phyloP scores from a whole-genome alignment of 352 stramenopile genomes.

The Globisporangium radiosum region DNA sequence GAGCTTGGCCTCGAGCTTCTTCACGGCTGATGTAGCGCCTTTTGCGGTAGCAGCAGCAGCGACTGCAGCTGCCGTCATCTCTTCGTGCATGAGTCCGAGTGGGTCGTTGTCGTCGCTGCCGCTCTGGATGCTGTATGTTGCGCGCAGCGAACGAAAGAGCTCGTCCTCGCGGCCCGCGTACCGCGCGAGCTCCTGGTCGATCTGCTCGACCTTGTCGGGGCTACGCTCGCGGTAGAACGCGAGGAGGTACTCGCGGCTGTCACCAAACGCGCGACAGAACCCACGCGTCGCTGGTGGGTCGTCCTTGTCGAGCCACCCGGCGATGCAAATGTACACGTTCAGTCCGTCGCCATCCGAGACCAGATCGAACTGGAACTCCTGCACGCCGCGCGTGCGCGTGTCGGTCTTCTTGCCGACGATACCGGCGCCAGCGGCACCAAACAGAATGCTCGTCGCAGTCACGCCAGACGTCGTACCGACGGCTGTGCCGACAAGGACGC shows the following conservation, averaged over 20 bases:
- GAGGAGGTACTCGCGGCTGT: slow-evolving; percentile 65
- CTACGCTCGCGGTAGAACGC: slow-evolving; percentile 65
- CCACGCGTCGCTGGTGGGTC: slow-evolving; percentile 29
- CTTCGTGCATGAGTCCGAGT: slow-evolving; percentile 25
- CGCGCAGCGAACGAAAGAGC: slow-evolving; percentile 61
- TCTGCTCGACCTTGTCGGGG: slow-evolving; percentile 64
- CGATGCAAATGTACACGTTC: slow-evolving; percentile 85
- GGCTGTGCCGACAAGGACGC: slow-evolving; percentile 46
- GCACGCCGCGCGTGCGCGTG: slow-evolving; percentile 60
- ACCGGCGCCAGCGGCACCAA: slow-evolving; percentile 70
- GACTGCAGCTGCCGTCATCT: slow-evolving; percentile 13
- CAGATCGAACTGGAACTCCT: slow-evolving; percentile 79
- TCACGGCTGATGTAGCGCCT: background rate
- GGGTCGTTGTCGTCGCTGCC: slow-evolving; percentile 25
- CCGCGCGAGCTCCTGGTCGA: slow-evolving; percentile 65
- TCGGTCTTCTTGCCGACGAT: slow-evolving; percentile 79
- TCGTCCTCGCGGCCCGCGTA: slow-evolving; percentile 79
- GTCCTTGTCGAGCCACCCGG: slow-evolving; percentile 76
- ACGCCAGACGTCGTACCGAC: slow-evolving; percentile 54
- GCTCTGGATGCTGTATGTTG: slow-evolving; percentile 37
- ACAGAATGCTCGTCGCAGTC: slow-evolving; percentile 69
- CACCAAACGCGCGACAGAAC: slow-evolving; percentile 66
- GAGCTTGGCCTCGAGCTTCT: slow-evolving; percentile 2
- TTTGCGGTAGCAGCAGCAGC: background rate
- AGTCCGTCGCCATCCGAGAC: slow-evolving; percentile 70